Percentiles rank a stretch among this genome's conserved stretches.
phyloP scores from a whole-genome alignment of 23 red algal species.

The Gracilaria gracilis region DNA sequence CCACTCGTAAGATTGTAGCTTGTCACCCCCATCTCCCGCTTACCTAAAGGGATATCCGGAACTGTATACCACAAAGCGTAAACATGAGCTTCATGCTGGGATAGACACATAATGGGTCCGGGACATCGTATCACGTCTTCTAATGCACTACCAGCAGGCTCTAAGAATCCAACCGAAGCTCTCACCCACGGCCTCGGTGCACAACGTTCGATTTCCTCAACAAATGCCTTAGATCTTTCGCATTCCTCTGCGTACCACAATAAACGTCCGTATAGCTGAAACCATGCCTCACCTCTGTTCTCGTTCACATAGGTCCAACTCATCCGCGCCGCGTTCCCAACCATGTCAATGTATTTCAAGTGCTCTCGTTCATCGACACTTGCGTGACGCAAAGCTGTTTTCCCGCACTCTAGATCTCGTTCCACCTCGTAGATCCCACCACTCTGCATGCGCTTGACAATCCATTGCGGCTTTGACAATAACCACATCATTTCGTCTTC shows the following conservation, averaged over 20 bases:
- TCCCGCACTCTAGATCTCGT: no score
- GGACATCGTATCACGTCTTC: neutral
- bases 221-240: neutral
- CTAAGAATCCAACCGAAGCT: conserved; percentile 17
- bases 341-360: neutral
- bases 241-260: conserved; percentile 5
- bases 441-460: no score
- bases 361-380: neutral
- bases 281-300: conserved; percentile 1
- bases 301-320: neutral
- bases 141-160: neutral
- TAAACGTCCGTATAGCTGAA: conserved; percentile 21
- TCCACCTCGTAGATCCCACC: no score
- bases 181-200: conserved; percentile 21
- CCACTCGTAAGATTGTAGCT: no score
- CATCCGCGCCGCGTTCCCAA: conserved; percentile 7
- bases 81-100: neutral
- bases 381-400: no score
- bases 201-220: neutral
- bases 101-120: neutral
- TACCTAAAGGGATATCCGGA: no score
- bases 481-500: no score
- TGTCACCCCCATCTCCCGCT: no score
- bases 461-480: no score
- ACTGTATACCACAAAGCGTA: no score